These are phyloP conservation scores for Epichloe baconii DNA, from an alignment of 2,329 filamentous ascomycete species.

Conservation along the genomic window DNA sequence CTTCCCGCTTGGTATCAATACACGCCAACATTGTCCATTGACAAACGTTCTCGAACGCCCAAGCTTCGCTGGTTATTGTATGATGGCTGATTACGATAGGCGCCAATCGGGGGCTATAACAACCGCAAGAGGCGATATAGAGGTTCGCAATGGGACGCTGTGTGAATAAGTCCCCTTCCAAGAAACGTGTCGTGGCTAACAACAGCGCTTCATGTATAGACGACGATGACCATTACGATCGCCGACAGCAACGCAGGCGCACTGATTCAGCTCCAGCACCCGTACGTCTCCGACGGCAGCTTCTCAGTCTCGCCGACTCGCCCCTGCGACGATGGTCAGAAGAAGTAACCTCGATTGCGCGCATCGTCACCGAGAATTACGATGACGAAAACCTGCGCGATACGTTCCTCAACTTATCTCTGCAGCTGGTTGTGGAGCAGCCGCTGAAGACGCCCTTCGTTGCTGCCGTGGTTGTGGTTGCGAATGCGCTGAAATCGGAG, in stretches of 20 bases:
- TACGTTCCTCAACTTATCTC: constrained; percentile 57
- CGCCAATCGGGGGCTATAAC: constrained; percentile 40
- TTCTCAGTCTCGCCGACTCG: constrained; percentile 71
- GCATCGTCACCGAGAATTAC: constrained; percentile 66
- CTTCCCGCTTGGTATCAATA: background rate
- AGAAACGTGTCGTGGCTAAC: constrained; percentile 1
- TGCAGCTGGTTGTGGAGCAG: constrained; percentile 76
- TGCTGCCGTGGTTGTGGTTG: constrained; percentile 66
- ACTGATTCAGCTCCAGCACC: constrained; percentile 57
- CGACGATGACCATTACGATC: constrained; percentile 69
- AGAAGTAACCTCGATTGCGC: constrained; percentile 62
- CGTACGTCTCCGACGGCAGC: constrained; percentile 62
- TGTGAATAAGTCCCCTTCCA: too few relatives aligned
- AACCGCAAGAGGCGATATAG: constrained; percentile 67
- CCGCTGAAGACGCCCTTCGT: constrained; percentile 96
- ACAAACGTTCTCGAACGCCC: background rate
- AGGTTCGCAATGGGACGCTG: constrained; percentile 40
- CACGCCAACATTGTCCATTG: background rate
- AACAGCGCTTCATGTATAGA: constrained; percentile 13
- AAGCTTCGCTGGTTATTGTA: background rate
- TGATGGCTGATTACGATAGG: constrained; percentile 44
- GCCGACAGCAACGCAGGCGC: constrained; percentile 58
- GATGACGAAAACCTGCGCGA: constrained; percentile 70
- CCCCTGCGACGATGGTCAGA: constrained; percentile 67
- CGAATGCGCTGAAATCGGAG: constrained; percentile 66